These are phyloP conservation scores for Wickerhamiella kurtzmanii DNA, from an alignment of 805 yeast species.

Conservation along the genomic window DNA sequence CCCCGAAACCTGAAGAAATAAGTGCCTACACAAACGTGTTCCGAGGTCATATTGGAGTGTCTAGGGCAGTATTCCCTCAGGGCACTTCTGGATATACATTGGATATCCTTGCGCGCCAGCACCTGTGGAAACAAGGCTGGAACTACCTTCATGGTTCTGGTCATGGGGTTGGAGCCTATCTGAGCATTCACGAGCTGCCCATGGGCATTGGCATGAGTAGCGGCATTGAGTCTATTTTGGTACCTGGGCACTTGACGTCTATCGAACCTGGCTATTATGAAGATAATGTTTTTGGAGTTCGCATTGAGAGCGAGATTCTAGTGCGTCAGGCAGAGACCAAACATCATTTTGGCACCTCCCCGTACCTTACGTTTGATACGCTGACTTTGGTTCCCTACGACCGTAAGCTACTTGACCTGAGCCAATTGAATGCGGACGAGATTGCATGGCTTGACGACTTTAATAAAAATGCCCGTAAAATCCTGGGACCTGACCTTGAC, in stretches of 20 bases:
- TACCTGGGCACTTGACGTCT: constrained; percentile 63
- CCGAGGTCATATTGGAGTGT: constrained; percentile 83
- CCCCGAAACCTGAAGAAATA: constrained; percentile 45
- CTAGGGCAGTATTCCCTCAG: constrained; percentile 65
- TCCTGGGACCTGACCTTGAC: constrained; percentile 37
- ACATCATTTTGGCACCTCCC: constrained; percentile 40
- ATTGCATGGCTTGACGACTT: constrained; percentile 54
- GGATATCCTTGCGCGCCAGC: constrained; percentile 74
- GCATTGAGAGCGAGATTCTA: constrained; percentile 77
- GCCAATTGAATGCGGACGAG: constrained; percentile 47
- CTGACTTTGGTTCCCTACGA: constrained; percentile 78
- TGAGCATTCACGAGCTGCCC: constrained; percentile 92
- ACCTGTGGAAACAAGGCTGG: constrained; percentile 67
- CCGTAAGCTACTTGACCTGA: constrained; percentile 50
- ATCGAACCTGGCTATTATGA: constrained; percentile 94
- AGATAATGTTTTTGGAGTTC: constrained; percentile 79
- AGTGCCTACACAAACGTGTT: constrained; percentile 71
- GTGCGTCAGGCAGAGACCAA: constrained; percentile 25
- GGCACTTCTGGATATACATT: constrained; percentile 63
- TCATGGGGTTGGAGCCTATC: constrained; percentile 85
- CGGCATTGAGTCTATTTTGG: constrained; percentile 38
- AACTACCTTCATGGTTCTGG: constrained; percentile 95
- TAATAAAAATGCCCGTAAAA: constrained; percentile 44
- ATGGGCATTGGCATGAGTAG: constrained; percentile 47
- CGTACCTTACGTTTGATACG: constrained; percentile 63